Evolutionary conservation across 805 yeast species (phyloP).

Genomic region (Pichia pseudocactophila): DNA sequence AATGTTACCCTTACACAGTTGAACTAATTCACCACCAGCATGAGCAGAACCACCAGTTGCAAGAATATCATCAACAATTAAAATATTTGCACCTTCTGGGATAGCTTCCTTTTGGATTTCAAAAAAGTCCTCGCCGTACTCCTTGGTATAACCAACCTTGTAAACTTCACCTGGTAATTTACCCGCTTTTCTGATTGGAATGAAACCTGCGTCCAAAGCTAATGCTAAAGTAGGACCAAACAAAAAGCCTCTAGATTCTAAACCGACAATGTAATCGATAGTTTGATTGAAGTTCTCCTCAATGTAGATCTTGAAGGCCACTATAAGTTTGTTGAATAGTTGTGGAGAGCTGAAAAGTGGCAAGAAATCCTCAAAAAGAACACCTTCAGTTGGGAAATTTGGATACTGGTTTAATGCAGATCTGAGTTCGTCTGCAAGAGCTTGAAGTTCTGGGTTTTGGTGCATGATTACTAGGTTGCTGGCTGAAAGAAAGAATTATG

Average conservation of each 20-base stretch:
- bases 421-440: slow-evolving; percentile 38
- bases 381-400: slow-evolving; percentile 89
- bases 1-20: slow-evolving; percentile 57
- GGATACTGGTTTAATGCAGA: slow-evolving; percentile 68
- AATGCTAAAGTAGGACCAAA: slow-evolving; percentile 95
- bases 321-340: slow-evolving; percentile 70
- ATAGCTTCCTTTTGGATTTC: slow-evolving; percentile 82
- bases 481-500: no score
- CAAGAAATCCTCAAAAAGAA: slow-evolving; percentile 89
- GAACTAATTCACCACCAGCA: slow-evolving; percentile 84
- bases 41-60: slow-evolving; percentile 97
- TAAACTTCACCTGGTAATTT: slow-evolving; percentile 84
- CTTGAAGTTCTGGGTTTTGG: slow-evolving; percentile 18
- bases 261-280: slow-evolving; percentile 85
- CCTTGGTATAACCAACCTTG: slow-evolving; percentile 72
- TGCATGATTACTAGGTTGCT: slow-evolving; percentile 5
- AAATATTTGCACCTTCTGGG: slow-evolving; percentile 69
- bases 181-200: slow-evolving; percentile 93
- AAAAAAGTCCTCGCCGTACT: slow-evolving; percentile 85
- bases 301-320: slow-evolving; percentile 71
- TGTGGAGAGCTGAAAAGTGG: slow-evolving; percentile 85
- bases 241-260: slow-evolving; percentile 94
- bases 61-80: slow-evolving; percentile 90
- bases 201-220: slow-evolving; percentile 80
- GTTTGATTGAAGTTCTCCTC: slow-evolving; percentile 41